Conservation (phyloP, 306 rosid genomes). For the Cucumis hystrix region DNA sequence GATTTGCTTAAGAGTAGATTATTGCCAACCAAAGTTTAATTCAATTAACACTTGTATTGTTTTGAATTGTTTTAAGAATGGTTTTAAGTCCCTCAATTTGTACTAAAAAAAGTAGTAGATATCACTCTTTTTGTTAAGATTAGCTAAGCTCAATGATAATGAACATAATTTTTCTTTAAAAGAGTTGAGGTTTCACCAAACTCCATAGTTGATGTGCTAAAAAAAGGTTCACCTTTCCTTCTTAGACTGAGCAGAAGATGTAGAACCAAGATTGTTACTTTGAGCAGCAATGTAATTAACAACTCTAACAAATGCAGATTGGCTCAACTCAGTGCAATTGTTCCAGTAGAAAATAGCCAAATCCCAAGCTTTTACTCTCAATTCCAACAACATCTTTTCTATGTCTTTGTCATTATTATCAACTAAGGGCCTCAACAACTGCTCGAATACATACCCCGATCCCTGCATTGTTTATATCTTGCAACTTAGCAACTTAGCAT, state of each 20-base stretch:
- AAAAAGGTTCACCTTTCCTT: background rate
- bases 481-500: too few species aligned
- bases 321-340: slow-evolving; percentile 35
- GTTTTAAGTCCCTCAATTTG: too few species aligned
- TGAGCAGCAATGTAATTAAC: background rate
- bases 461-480: slow-evolving; percentile 29
- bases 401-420: slow-evolving; percentile 48
- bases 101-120: too few species aligned
- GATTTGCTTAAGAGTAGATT: too few species aligned
- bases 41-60: too few species aligned
- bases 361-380: slow-evolving; percentile 61
- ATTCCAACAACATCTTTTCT: slow-evolving; percentile 37
- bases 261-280: background rate
- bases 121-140: too few species aligned
- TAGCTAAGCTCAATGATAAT: too few species aligned
- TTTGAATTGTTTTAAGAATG: too few species aligned
- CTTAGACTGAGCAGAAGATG: background rate
- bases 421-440: slow-evolving; percentile 42
- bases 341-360: slow-evolving; percentile 44
- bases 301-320: slow-evolving; percentile 37
- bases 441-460: slow-evolving; percentile 30
- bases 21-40: too few species aligned
- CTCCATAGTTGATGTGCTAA: too few species aligned
- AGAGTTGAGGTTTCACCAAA: too few species aligned
- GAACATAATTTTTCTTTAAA: too few species aligned